phyloP scores from a whole-genome alignment of 108 stramenopile genomes.

The Mayamaea pseudoterrestris region DNA sequence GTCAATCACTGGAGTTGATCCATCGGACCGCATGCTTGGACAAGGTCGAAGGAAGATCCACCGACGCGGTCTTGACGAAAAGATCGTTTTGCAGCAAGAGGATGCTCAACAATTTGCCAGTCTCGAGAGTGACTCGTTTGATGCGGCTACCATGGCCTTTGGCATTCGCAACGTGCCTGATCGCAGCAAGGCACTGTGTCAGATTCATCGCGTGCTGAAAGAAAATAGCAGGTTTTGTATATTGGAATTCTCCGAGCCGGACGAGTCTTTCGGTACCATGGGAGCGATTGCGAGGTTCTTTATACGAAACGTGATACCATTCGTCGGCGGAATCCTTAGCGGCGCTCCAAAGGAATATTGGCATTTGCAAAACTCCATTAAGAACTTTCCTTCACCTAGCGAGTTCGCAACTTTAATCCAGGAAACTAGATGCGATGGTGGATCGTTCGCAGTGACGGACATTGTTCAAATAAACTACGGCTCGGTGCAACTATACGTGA shows the following conservation, averaged over 20 bases:
- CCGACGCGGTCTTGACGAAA: constrained; percentile 16
- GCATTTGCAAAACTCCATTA: constrained; percentile 78
- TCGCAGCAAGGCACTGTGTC: constrained; percentile 50
- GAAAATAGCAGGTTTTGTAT: constrained; percentile 37
- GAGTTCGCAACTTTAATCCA: no score
- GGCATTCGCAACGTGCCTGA: constrained; percentile 86
- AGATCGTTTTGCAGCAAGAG: constrained; percentile 34
- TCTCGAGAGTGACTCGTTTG: constrained; percentile 29
- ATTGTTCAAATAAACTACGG: constrained; percentile 63
- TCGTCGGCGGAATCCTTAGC: constrained; percentile 57
- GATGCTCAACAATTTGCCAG: constrained; percentile 54
- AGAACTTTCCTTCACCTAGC: constrained; percentile 63
- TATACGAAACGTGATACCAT: constrained; percentile 62
- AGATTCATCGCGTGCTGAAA: constrained; percentile 61
- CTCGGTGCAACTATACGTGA: constrained; percentile 63
- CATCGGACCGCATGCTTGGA: constrained; percentile 76
- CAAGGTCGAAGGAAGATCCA: constrained; percentile 59
- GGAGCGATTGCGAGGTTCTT: constrained; percentile 48
- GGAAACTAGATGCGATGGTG: no score
- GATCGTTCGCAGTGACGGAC: constrained; percentile 42
- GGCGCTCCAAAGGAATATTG: constrained; percentile 64
- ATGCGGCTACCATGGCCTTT: constrained; percentile 91
- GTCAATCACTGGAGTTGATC: constrained; percentile 70
- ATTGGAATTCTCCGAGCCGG: constrained; percentile 78
- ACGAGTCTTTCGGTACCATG: constrained; percentile 27